Evolutionary conservation across 495 filamentous ascomycete species (phyloP), one percentile per base, ranked within the genome.

Genomic region (Daldinia childiae): DNA sequence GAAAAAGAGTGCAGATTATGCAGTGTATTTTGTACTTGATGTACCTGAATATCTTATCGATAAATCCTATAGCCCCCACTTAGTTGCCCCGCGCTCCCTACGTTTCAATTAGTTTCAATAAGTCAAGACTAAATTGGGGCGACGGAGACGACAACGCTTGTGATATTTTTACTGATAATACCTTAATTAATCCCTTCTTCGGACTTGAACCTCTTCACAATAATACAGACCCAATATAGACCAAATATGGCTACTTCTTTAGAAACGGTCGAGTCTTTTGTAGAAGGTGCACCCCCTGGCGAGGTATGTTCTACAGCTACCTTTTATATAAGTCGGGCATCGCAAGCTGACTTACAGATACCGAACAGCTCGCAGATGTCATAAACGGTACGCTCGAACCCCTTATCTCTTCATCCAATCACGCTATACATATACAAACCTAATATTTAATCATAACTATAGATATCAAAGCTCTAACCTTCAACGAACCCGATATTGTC

Each of bases 221-320:
- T 21, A 2, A 5, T 50, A 58, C 12, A 38, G 4, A 8, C 58
- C 43, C 12, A 64, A 38, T 21, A 84, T 81, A 38, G 4, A 8
- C 58, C 43, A 7, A 64, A 38, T 21, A 84, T 81, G 80, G 69
- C 81, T 12, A 81, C 79, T n/a, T 58, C 74, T 19, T 74, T 90
- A 66, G 88, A 90, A 64, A 89, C 91, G 30, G 82, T 92, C 60
- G 92, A 93, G 68, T 90, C 93, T 4, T 99, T 98, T 80, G 90
- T 99, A 68, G 89, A 98, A 80, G 93, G 93, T 79, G 93, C 95
- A 76, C 95, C 95, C 48, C 96, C 96, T 32, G 96, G 96, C 82
- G 96, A 99, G 92, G 95, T 98, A 88, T 73, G 85, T 57, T 30
- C 29, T 15, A 30, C 27, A 39, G 36, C 36, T 27, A 36, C n/a